Conservation (phyloP, 2,329 filamentous ascomycete species). For the Talaromyces sp. region DNA sequence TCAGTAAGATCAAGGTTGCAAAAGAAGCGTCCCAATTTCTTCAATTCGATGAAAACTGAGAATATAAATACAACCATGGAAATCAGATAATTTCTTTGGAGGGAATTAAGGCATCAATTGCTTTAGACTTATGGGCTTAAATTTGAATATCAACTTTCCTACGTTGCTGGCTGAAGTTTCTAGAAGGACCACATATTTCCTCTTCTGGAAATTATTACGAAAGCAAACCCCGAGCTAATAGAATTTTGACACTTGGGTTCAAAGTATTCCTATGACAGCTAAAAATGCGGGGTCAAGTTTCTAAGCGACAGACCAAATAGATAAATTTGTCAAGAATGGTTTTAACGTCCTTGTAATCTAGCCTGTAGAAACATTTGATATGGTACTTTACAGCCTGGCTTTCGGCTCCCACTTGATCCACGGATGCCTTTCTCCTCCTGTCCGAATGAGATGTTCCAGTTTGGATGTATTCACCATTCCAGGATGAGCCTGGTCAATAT, state of each 20-base stretch:
- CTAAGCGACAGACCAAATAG: background rate
- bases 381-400: background rate
- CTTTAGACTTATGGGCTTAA: background rate
- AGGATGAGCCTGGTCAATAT: slow-evolving; percentile 19
- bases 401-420: slow-evolving; percentile 8
- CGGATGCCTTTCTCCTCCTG: slow-evolving; percentile 7
- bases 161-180: background rate
- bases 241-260: background rate
- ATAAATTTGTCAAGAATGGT: background rate
- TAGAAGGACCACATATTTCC: background rate
- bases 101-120: background rate
- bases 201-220: background rate
- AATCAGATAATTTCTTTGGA: background rate
- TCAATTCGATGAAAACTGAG: background rate
- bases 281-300: background rate
- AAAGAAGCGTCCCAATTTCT: background rate
- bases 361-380: background rate
- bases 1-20: background rate
- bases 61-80: background rate
- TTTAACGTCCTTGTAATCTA: background rate
- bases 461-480: slow-evolving; percentile 27
- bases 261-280: background rate
- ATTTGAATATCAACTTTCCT: background rate
- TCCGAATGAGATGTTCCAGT: slow-evolving; percentile 17
- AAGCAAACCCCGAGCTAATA: background rate